phyloP scores from a whole-genome alignment of 108 stramenopile genomes.

The Pseudonitzschia delicatissima region DNA sequence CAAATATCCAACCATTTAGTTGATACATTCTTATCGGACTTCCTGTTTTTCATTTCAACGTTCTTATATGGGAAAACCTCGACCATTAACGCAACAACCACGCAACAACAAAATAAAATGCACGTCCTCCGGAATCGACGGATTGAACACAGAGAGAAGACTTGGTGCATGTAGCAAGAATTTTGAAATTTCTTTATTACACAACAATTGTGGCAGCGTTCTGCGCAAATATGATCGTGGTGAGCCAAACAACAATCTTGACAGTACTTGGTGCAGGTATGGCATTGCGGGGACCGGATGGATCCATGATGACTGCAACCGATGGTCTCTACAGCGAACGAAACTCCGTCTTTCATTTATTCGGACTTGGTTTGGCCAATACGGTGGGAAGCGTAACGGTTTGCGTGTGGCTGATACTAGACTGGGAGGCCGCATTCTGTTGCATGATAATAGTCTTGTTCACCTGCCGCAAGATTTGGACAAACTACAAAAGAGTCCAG shows the following conservation, averaged over 20 bases:
- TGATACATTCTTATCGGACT: too few relatives aligned
- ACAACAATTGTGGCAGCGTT: constrained; percentile 72
- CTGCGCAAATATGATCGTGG: constrained; percentile 85
- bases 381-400: constrained; percentile 42
- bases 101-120: neutral
- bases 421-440: constrained; percentile 71
- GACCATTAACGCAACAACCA: neutral
- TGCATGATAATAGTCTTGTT: constrained; percentile 53
- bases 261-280: constrained; percentile 79
- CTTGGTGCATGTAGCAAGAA: constrained; percentile 14
- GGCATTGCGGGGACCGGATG: constrained; percentile 88
- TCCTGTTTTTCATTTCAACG: too few relatives aligned
- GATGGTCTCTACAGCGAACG: constrained; percentile 86
- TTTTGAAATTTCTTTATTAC: constrained; percentile 80
- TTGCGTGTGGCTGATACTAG: constrained; percentile 57
- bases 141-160: constrained; percentile 10
- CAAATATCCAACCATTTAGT: neutral
- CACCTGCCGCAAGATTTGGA: constrained; percentile 55
- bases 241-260: constrained; percentile 77
- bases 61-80: too few relatives aligned
- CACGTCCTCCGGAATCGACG: neutral
- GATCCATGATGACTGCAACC: constrained; percentile 89
- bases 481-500: constrained; percentile 57
- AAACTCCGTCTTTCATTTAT: constrained; percentile 53
- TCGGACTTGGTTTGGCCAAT: constrained; percentile 71